Evolutionary conservation across 1,284 basidiomycete genomes (phyloP).

Genomic region (Wolfiporia cocos): DNA sequence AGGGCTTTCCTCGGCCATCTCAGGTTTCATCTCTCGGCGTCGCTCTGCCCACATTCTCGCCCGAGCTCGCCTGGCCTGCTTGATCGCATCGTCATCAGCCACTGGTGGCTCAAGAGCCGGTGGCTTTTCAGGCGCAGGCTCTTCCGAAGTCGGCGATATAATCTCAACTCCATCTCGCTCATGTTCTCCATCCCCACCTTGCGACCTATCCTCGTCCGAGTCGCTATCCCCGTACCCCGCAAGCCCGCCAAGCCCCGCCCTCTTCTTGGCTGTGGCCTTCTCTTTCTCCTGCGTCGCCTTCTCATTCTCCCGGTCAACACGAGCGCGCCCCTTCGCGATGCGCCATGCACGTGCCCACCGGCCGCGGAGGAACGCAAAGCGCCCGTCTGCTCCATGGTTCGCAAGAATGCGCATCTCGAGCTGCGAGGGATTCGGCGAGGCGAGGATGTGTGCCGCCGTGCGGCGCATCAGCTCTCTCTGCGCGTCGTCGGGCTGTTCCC

Average conservation of each 20-base stretch:
- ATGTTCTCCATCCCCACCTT: no score
- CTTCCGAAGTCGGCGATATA: no score
- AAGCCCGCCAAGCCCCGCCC: conserved; percentile 34
- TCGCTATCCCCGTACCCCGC: conserved; percentile 58
- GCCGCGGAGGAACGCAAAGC: conserved; percentile 77
- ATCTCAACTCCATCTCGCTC: no score
- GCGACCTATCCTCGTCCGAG: conserved; percentile 17
- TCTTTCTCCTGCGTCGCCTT: conserved; percentile 22
- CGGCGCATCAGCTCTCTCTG: conserved; percentile 68
- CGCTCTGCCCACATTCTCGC: no score
- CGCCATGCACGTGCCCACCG: conserved; percentile 65
- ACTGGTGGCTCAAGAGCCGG: no score
- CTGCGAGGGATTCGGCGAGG: conserved; percentile 69
- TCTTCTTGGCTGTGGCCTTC: background rate
- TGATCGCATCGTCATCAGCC: no score
- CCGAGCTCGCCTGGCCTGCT: no score
- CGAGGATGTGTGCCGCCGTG: conserved; percentile 62
- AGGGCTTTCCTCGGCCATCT: no score
- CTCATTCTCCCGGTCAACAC: conserved; percentile 28
- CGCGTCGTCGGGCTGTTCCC: conserved; percentile 54
- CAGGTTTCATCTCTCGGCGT: no score
- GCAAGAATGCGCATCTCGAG: conserved; percentile 86
- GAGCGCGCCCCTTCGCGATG: conserved; percentile 37
- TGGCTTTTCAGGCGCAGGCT: no score
- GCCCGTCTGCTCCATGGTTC: conserved; percentile 66